Conservation (phyloP, 331 rosid genomes). For the Cucumis variabilis region DNA sequence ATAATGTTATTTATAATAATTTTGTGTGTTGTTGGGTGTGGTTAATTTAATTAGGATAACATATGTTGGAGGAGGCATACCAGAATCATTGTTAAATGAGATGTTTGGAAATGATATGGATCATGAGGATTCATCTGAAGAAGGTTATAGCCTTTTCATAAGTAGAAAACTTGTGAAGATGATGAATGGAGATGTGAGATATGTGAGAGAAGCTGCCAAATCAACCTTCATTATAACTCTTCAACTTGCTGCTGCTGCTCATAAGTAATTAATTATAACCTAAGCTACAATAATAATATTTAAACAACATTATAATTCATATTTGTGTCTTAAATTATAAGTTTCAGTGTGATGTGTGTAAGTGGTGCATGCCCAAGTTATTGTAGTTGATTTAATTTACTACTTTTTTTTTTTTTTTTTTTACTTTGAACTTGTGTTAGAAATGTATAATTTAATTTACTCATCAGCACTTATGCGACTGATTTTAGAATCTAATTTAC, state of each 20-base stretch:
- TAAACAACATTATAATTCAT: too few relatives aligned
- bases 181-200: conserved; percentile 88
- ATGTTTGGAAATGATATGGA: conserved; percentile 64
- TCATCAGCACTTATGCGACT: too few relatives aligned
- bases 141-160: conserved; percentile 73
- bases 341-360: too few relatives aligned
- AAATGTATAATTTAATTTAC: too few relatives aligned
- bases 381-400: too few relatives aligned
- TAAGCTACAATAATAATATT: too few relatives aligned
- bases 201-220: conserved; percentile 77
- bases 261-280: not conserved
- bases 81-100: conserved; percentile 76
- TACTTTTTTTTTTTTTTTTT: too few relatives aligned
- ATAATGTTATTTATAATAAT: too few relatives aligned
- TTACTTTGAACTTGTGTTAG: too few relatives aligned
- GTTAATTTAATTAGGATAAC: conserved; percentile 51
- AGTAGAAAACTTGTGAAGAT: conserved; percentile 80
- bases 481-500: too few relatives aligned
- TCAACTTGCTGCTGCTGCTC: conserved; percentile 35
- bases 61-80: conserved; percentile 78
- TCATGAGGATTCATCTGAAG: conserved; percentile 59
- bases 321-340: too few relatives aligned
- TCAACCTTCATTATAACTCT: conserved; percentile 68
- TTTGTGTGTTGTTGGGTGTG: conserved; percentile 23
- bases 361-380: too few relatives aligned